Conservation (phyloP, 129 eudicot genomes). For the Centella asiatica region DNA sequence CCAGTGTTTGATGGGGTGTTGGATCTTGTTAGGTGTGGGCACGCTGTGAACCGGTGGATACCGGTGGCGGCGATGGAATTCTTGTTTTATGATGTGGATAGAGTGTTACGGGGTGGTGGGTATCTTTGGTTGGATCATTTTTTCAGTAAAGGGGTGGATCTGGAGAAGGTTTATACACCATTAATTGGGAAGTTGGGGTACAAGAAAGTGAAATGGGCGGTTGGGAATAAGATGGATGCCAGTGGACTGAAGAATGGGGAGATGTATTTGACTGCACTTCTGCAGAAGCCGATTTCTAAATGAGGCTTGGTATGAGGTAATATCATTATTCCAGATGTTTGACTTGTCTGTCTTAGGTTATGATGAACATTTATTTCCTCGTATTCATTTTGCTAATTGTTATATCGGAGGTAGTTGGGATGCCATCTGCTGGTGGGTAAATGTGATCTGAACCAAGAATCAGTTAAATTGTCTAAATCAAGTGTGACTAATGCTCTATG, state of each 20-base stretch:
- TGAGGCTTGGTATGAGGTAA: slow-evolving; percentile 25
- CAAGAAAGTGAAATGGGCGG: slow-evolving; percentile 93
- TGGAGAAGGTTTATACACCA: slow-evolving; percentile 72
- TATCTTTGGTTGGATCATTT: slow-evolving; percentile 74
- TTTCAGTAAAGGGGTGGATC: slow-evolving; percentile 73
- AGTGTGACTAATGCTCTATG: no score
- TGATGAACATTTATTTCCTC: not conserved
- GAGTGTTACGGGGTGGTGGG: slow-evolving; percentile 94
- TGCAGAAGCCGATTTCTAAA: slow-evolving; percentile 81
- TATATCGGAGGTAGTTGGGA: not conserved
- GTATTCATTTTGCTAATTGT: not conserved
- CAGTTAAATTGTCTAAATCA: no score
- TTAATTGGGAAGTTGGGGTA: slow-evolving; percentile 79
- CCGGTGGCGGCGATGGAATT: slow-evolving; percentile 70
- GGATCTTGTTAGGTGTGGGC: slow-evolving; percentile 92
- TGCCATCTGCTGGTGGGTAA: not conserved
- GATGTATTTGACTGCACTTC: slow-evolving; percentile 81
- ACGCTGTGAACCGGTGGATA: slow-evolving; percentile 91
- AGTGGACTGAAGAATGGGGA: slow-evolving; percentile 94
- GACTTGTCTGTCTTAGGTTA: not conserved
- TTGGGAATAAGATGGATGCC: slow-evolving; percentile 64
- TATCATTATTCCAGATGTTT: not conserved
- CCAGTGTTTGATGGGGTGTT: slow-evolving; percentile 87
- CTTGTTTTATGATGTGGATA: slow-evolving; percentile 77
- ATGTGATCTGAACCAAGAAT: no score